phyloP scores from a whole-genome alignment of 164 flowering plant species.

The Vitis riparia region DNA sequence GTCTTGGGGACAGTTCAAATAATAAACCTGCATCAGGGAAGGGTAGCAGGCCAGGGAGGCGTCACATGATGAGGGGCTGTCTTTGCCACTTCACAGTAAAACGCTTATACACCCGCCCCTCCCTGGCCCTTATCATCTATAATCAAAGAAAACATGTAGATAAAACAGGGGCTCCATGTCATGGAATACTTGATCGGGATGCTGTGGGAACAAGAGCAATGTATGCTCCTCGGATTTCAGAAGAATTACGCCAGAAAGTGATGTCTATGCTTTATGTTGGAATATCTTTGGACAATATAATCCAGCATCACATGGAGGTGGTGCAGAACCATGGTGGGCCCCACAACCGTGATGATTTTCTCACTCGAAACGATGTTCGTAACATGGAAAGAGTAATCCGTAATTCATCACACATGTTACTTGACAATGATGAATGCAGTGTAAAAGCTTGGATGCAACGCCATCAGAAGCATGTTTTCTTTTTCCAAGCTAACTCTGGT shows the following conservation, averaged over 20 bases:
- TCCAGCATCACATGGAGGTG: constrained; percentile 47
- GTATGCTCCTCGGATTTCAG: constrained; percentile 60
- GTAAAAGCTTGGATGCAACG: constrained; percentile 51
- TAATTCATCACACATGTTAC: constrained; percentile 38
- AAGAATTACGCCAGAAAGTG: constrained; percentile 48
- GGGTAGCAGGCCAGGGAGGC: constrained; percentile 64
- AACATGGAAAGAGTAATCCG: constrained; percentile 50
- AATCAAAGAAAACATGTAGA: constrained; percentile 55
- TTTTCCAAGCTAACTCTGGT: constrained; percentile 34
- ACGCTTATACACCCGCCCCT: constrained; percentile 57
- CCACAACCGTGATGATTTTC: constrained; percentile 51
- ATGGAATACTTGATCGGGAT: constrained; percentile 55
- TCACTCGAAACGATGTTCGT: constrained; percentile 51
- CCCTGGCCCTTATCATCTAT: constrained; percentile 56
- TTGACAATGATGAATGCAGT: constrained; percentile 34
- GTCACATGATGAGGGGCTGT: constrained; percentile 71
- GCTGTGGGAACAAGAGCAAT: constrained; percentile 62
- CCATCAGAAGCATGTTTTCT: constrained; percentile 44
- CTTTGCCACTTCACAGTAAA: constrained; percentile 64
- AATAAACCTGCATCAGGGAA: constrained; percentile 50
- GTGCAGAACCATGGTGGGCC: constrained; percentile 58
- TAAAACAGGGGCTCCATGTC: constrained; percentile 55
- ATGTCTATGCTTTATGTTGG: constrained; percentile 62
- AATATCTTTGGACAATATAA: constrained; percentile 43
- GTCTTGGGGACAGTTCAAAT: constrained; percentile 30